phyloP scores from a whole-genome alignment of 257 asterid species.

The Pogostemon cablin region DNA sequence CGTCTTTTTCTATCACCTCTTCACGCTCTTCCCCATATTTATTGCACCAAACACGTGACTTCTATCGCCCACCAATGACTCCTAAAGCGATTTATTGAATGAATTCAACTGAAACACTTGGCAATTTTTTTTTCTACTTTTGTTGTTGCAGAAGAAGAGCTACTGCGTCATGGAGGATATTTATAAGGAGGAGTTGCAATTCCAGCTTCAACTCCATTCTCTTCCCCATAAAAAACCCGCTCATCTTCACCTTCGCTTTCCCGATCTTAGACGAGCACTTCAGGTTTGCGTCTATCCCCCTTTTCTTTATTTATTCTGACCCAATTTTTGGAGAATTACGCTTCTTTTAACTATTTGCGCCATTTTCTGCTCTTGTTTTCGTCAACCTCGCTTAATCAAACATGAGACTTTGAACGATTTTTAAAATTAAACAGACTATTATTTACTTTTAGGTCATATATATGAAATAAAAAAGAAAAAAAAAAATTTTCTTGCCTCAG shows the following conservation, averaged over 20 bases:
- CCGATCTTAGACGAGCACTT: constrained; percentile 53
- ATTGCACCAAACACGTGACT: constrained; percentile 24
- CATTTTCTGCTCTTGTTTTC: neutral
- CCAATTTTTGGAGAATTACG: neutral
- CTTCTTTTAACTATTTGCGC: constrained; percentile 8
- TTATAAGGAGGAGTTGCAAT: constrained; percentile 52
- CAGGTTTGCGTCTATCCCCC: constrained; percentile 38
- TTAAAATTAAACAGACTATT: neutral
- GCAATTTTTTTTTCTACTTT: neutral
- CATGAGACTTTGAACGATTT: constrained; percentile 10
- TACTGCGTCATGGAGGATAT: constrained; percentile 53
- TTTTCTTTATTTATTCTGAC: neutral
- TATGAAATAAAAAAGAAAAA: neutral
- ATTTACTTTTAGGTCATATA: neutral
- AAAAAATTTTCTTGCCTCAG: constrained; percentile 44
- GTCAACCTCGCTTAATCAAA: neutral
- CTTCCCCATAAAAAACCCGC: constrained; percentile 35
- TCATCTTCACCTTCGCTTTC: constrained; percentile 38
- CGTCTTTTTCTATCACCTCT: constrained; percentile 32
- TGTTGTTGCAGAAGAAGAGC: constrained; percentile 57
- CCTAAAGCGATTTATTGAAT: constrained; percentile 18
- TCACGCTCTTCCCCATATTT: constrained; percentile 27
- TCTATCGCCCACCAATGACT: neutral
- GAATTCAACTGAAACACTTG: neutral
- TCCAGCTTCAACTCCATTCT: constrained; percentile 41